Evolutionary conservation across 345 rosid genomes (phyloP).

Genomic region (Hypericum androsaemum): DNA sequence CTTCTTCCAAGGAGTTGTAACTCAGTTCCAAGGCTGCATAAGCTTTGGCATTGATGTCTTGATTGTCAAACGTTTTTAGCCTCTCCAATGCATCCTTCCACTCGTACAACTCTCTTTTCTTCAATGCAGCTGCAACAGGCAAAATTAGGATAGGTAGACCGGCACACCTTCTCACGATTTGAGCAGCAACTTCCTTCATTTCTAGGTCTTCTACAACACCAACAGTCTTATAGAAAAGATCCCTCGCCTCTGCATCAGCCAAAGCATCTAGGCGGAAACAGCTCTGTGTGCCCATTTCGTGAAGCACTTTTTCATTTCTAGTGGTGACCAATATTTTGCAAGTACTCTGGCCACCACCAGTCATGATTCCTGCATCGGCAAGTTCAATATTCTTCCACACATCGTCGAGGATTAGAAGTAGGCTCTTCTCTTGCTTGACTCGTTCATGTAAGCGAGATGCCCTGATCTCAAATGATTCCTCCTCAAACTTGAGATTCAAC

Average conservation of each 20-base stretch:
- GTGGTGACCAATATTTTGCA: constrained; percentile 2
- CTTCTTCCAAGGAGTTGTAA: no score
- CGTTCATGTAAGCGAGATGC: neutral
- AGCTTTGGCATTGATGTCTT: no score
- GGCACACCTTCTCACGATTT: constrained; percentile 6
- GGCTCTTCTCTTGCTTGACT: neutral
- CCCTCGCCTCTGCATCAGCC: constrained; percentile 1
- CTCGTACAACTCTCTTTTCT: neutral
- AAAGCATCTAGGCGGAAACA: neutral
- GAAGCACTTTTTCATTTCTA: neutral
- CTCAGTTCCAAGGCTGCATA: no score
- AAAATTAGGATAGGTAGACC: constrained; percentile 17
- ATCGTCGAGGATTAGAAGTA: constrained; percentile 8
- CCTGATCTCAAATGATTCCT: neutral
- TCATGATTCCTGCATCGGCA: constrained; percentile 2
- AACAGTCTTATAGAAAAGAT: neutral
- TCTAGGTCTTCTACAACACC: neutral
- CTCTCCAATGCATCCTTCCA: neutral
- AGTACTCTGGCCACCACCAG: neutral
- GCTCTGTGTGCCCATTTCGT: neutral
- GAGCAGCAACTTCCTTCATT: neutral
- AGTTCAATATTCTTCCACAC: constrained; percentile 3
- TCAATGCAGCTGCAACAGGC: constrained; percentile 11
- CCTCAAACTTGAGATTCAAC: neutral
- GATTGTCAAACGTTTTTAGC: neutral